phyloP scores from a whole-genome alignment of 208 protist species.

The Polymyxa betae region DNA sequence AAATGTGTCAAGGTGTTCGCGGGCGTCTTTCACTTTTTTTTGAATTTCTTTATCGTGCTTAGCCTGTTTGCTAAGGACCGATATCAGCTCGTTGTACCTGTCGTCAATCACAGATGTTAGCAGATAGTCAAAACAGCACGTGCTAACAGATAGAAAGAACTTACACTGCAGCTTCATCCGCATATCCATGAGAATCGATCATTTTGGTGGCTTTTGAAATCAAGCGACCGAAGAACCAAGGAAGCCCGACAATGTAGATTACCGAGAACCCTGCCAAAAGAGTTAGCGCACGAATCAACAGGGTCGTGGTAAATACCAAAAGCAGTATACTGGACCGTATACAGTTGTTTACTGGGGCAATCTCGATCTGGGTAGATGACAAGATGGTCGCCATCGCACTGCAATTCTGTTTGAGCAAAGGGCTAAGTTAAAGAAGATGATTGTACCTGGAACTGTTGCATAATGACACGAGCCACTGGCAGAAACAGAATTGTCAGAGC shows the following conservation, averaged over 20 bases:
- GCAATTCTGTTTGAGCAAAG: background rate
- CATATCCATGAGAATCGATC: constrained; percentile 33
- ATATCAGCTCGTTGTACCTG: constrained; percentile 37
- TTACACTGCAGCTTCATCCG: constrained; percentile 22
- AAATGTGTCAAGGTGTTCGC: constrained; percentile 32
- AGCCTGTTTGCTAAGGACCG: background rate
- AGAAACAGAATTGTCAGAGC: constrained; percentile 1
- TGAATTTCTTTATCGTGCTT: background rate
- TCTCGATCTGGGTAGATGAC: constrained; percentile 6
- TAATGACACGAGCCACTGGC: constrained; percentile 27
- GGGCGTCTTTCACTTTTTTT: background rate
- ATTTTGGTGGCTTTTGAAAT: constrained; percentile 19
- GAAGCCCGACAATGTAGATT: constrained; percentile 30
- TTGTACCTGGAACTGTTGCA: constrained; percentile 43
- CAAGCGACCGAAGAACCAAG: constrained; percentile 5
- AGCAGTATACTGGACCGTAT: background rate
- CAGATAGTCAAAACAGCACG: background rate
- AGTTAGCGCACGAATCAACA: background rate
- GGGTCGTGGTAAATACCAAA: background rate
- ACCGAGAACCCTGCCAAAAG: background rate
- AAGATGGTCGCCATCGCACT: constrained; percentile 1
- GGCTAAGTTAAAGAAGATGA: background rate
- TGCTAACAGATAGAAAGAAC: background rate
- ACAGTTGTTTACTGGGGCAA: background rate
- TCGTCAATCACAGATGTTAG: background rate